Evolutionary conservation across 768 basidiomycete genomes (phyloP).

Genomic region (Collybia sp.): DNA sequence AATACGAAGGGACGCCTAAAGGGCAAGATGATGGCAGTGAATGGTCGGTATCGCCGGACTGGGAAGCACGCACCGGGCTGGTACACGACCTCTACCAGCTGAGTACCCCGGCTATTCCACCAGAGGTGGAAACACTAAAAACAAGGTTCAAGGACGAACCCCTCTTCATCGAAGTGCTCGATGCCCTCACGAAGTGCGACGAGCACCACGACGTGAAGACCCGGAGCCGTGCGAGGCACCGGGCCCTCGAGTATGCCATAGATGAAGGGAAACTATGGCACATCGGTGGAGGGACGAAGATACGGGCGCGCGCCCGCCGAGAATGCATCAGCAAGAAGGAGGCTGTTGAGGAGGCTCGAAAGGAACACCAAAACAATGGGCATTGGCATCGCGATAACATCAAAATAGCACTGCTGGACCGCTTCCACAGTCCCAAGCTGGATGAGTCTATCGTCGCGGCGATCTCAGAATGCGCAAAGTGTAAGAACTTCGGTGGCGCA

Average conservation of each 20-base stretch:
- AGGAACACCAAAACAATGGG: background rate
- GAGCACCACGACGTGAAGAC: background rate
- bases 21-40: conserved; percentile 19
- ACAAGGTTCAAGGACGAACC: conserved; percentile 10
- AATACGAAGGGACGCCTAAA: conserved; percentile 10
- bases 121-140: conserved; percentile 1
- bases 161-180: background rate
- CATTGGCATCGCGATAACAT: too few relatives aligned
- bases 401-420: background rate
- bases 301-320: background rate
- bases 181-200: background rate
- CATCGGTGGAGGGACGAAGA: background rate
- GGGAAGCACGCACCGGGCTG: conserved; percentile 24
- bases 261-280: background rate
- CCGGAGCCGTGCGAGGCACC: background rate
- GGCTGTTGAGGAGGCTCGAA: background rate
- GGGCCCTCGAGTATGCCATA: background rate
- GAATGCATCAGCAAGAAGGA: background rate
- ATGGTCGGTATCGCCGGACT: too few relatives aligned
- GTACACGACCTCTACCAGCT: too few relatives aligned
- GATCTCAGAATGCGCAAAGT: background rate
- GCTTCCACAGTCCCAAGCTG: background rate
- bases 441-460: background rate
- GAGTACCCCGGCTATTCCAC: conserved; percentile 1
- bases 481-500: too few relatives aligned